Conservation (phyloP, 768 basidiomycete species). For the Panaeolus papilionaceus region DNA sequence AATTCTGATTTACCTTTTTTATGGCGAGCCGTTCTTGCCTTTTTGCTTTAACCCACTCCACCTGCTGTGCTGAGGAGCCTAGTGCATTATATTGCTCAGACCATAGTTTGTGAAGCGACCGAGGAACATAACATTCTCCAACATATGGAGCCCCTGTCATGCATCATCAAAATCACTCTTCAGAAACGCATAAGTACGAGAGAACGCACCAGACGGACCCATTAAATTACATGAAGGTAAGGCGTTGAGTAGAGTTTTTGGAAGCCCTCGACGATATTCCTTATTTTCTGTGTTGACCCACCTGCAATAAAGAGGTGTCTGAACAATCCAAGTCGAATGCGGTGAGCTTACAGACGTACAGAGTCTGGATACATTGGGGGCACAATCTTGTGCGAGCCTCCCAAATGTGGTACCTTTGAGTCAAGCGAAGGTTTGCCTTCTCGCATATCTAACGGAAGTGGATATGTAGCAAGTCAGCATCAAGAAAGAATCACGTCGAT, state of each 20-base stretch:
- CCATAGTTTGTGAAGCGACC: conserved; percentile 19
- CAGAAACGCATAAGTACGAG: too few relatives aligned
- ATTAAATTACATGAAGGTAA: conserved; percentile 11
- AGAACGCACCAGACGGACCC: background rate
- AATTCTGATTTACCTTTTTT: background rate
- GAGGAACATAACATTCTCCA: conserved; percentile 10
- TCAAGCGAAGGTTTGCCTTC: conserved; percentile 16
- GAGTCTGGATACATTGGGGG: conserved; percentile 14
- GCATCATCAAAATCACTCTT: too few relatives aligned
- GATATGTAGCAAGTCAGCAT: conserved; percentile 2
- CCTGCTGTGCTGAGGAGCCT: background rate
- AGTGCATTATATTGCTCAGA: conserved; percentile 18
- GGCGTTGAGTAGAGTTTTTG: conserved; percentile 10
- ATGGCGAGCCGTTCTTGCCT: conserved; percentile 9
- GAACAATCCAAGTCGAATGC: too few relatives aligned
- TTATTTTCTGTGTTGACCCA: conserved; percentile 16
- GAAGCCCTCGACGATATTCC: conserved; percentile 18
- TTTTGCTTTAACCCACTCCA: conserved; percentile 14
- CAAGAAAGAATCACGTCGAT: too few relatives aligned
- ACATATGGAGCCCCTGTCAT: background rate
- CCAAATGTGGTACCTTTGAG: conserved; percentile 18
- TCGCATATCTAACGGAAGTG: conserved; percentile 13
- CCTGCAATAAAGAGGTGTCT: background rate
- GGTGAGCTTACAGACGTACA: conserved; percentile 1
- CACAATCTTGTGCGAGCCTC: conserved; percentile 21